phyloP scores from a whole-genome alignment of 2,329 filamentous ascomycete species.

The Aspergillus tubingensis region DNA sequence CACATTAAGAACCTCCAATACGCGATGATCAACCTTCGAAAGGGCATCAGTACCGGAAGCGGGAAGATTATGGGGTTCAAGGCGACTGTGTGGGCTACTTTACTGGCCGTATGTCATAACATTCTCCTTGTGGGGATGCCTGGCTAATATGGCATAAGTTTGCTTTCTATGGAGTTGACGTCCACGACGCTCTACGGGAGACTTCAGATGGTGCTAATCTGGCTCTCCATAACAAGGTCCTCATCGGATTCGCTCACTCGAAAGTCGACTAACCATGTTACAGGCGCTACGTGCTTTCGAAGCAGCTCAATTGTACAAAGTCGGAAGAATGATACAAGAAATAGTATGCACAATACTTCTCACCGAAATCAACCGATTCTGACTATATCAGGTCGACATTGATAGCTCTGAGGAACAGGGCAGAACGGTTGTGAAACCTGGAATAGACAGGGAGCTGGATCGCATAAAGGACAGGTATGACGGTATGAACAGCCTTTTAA shows the following conservation, averaged over 20 bases:
- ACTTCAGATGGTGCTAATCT: constrained; percentile 57
- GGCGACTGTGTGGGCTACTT: constrained; percentile 70
- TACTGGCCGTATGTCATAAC: constrained; percentile 53
- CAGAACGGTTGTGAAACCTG: constrained; percentile 70
- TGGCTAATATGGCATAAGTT: constrained; percentile 54
- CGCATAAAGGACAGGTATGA: constrained; percentile 74
- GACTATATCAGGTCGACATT: constrained; percentile 66
- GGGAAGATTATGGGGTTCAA: constrained; percentile 59
- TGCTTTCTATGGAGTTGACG: constrained; percentile 67
- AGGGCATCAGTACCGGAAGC: constrained; percentile 66
- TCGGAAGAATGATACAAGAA: constrained; percentile 71
- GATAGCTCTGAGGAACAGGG: constrained; percentile 70
- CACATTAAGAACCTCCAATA: constrained; percentile 75
- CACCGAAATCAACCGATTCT: constrained; percentile 5
- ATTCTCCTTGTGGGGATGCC: neutral
- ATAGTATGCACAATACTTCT: constrained; percentile 48
- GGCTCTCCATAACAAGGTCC: constrained; percentile 57
- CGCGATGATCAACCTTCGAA: constrained; percentile 69
- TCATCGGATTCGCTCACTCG: neutral
- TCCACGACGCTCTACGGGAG: constrained; percentile 65
- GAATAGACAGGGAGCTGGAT: constrained; percentile 75
- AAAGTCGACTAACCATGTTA: neutral
- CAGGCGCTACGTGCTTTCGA: constrained; percentile 65
- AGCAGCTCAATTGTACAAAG: constrained; percentile 58
- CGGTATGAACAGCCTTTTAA: constrained; percentile 73